phyloP scores from a whole-genome alignment of 441 rosid species.

The Mallotus repandus region DNA sequence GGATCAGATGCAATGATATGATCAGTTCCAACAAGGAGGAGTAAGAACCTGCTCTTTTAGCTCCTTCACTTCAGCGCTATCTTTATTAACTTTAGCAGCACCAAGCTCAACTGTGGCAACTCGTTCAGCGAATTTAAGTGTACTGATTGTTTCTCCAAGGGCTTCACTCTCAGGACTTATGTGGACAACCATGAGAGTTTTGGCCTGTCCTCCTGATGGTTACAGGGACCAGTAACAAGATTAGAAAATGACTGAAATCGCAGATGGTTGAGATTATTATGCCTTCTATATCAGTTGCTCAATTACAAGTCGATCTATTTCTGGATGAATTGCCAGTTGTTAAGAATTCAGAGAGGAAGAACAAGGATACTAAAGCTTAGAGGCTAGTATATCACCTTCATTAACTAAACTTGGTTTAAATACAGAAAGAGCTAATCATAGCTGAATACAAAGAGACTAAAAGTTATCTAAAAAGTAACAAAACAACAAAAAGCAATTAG shows the following conservation, averaged over 20 bases:
- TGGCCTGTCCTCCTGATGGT: constrained; percentile 83
- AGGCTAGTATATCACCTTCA: too few species aligned
- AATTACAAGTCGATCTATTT: too few species aligned
- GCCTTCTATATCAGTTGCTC: too few species aligned
- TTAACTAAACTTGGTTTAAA: too few species aligned
- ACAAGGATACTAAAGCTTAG: too few species aligned
- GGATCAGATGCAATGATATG: background rate
- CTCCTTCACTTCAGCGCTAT: constrained; percentile 68
- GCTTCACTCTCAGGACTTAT: constrained; percentile 89
- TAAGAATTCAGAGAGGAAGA: too few species aligned
- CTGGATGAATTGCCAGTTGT: too few species aligned
- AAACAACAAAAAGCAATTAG: too few species aligned
- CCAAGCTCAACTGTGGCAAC: constrained; percentile 92
- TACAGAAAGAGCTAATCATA: too few species aligned
- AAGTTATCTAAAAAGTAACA: too few species aligned
- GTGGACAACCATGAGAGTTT: constrained; percentile 92
- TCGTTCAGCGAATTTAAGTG: constrained; percentile 88
- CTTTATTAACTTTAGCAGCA: constrained; percentile 84
- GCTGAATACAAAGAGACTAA: too few species aligned
- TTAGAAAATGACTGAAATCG: background rate
- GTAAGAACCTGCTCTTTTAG: constrained; percentile 77
- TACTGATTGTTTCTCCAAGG: constrained; percentile 78
- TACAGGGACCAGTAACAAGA: constrained; percentile 11
- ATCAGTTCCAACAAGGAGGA: background rate
- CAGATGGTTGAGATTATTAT: too few species aligned